phyloP scores from a whole-genome alignment of 2,329 filamentous ascomycete genomes.

The Celoporthe dispersa region DNA sequence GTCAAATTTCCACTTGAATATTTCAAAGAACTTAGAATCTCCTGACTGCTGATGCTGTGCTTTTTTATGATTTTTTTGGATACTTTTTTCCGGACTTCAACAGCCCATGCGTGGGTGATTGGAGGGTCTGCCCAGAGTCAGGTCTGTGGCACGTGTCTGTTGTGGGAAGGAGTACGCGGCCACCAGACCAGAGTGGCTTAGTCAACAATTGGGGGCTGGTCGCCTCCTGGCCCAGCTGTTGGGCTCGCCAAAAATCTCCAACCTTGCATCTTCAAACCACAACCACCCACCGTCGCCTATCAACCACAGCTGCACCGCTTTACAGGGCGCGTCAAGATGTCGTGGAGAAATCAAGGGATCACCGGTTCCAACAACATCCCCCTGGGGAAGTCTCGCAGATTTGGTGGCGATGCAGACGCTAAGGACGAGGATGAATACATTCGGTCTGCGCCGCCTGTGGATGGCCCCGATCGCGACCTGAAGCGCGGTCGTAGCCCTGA shows the following conservation, averaged over 20 bases:
- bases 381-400: constrained; percentile 77
- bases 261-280: constrained; percentile 4
- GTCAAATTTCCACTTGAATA: too few relatives aligned
- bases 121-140: not conserved
- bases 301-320: constrained; percentile 34
- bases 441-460: constrained; percentile 27
- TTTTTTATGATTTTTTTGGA: not conserved
- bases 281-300: constrained; percentile 1
- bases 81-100: not conserved
- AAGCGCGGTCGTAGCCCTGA: constrained; percentile 95
- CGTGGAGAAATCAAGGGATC: constrained; percentile 78
- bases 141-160: not conserved
- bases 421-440: constrained; percentile 33
- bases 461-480: constrained; percentile 50
- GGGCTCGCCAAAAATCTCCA: constrained; percentile 21
- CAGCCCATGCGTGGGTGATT: not conserved
- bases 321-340: constrained; percentile 49
- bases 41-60: not conserved
- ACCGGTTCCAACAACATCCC: constrained; percentile 99
- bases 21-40: not conserved
- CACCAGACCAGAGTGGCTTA: not conserved
- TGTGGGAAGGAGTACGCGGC: not conserved
- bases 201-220: not conserved
- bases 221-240: not conserved
- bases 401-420: constrained; percentile 59